These are phyloP conservation scores for Isabelozyma heimii DNA, from an alignment of 805 yeast species.

Conservation along the genomic window DNA sequence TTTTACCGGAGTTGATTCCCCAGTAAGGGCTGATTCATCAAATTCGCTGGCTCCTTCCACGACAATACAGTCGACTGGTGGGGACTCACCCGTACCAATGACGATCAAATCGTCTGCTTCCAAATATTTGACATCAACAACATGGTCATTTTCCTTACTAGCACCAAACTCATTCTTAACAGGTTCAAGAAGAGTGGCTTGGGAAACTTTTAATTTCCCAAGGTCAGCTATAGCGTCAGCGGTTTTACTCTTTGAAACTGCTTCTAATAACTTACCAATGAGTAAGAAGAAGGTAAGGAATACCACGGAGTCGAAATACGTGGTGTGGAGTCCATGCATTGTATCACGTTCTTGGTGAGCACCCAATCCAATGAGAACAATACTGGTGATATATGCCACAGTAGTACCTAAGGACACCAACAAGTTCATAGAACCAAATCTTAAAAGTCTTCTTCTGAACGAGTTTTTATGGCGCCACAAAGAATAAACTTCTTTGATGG, in stretches of 20 bases:
- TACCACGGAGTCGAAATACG: conserved; percentile 78
- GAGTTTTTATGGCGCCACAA: conserved; percentile 58
- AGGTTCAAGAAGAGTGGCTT: conserved; percentile 43
- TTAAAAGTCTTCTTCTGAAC: conserved; percentile 54
- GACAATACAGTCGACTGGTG: conserved; percentile 56
- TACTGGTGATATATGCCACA: conserved; percentile 67
- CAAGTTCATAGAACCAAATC: conserved; percentile 77
- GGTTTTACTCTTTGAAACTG: conserved; percentile 63
- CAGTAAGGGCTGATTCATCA: conserved; percentile 63
- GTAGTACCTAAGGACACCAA: conserved; percentile 72
- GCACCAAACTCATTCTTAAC: conserved; percentile 6
- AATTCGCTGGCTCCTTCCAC: conserved; percentile 47
- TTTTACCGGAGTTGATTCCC: conserved; percentile 59
- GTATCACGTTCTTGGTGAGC: conserved; percentile 27
- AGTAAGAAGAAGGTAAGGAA: conserved; percentile 69
- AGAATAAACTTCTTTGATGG: conserved; percentile 54
- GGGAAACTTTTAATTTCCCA: conserved; percentile 47
- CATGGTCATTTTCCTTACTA: conserved; percentile 19
- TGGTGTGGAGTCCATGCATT: conserved; percentile 51
- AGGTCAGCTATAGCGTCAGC: conserved; percentile 61
- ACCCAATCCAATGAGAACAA: conserved; percentile 50
- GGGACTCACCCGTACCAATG: conserved; percentile 55
- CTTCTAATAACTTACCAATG: conserved; percentile 68
- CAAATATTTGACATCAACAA: conserved; percentile 40
- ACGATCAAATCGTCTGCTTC: conserved; percentile 52